Base-by-base conservation (phyloP, 2,329 filamentous ascomycete species). In the Colletotrichum filicis region DNA sequence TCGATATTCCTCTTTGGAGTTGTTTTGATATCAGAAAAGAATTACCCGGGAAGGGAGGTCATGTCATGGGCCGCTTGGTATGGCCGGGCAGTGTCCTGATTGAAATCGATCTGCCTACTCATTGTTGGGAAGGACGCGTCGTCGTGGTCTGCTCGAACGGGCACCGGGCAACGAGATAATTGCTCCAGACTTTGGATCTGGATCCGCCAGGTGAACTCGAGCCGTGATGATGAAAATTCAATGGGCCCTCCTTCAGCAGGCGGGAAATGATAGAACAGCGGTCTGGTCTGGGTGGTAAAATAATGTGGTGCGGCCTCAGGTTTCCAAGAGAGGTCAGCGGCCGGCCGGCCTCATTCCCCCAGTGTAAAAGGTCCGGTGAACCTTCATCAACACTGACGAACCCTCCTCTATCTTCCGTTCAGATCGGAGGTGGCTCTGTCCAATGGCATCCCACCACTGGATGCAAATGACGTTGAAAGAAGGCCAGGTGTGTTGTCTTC, bases 381-480 rank as follows among this genome's bases (percentile, higher is more conserved):
- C 30, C 55, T 16, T 61, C 32, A 57, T 67, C 32, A 14, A 35
- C 55, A 56, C 46, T 56, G 60, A 56, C 26, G 60, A 71, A 71
- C 53, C 37, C 53, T 28, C 58, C 60, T 28, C 42, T 61, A 49
- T 61, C 56, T 46, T 42, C 37, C 37, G 16, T 3, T n/a, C 22
- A 35, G 35, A 24, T 32, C 19, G 56, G 37, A 53, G 60, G 55
- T 35, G 32, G 46, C 19, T 24, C n/a, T 66, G 12, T n/a, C 59
- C 42, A 63, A 72, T 64, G 58, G 26, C n/a, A 22, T 1, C 11
- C 37, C 22, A 6, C 32, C 16, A 49, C 16, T 26, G n/a, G 24
- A 52, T 28, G 60, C 56, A 49, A 30, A 59, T 71, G 57, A 74
- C 68, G 71, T 74, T 74, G 68, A 72, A 71, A 71, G 57, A 74